These are phyloP conservation scores for Yamadazyma taylorii DNA, from an alignment of 1,139 yeast genomes.

Conservation along the genomic window DNA sequence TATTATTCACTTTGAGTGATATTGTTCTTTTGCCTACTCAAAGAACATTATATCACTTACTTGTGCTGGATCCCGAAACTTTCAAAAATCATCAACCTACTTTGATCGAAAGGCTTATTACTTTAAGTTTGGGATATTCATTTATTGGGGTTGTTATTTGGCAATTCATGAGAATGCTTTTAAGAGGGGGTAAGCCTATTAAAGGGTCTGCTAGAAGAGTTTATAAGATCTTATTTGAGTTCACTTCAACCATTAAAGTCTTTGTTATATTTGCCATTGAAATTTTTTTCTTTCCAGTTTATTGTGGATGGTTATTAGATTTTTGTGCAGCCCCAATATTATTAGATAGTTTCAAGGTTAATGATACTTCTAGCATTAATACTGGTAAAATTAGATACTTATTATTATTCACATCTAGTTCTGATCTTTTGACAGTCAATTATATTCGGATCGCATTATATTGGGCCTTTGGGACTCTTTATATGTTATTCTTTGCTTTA, in stretches of 20 bases:
- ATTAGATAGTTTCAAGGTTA: slow-evolving; percentile 19
- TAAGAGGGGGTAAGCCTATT: slow-evolving; percentile 42
- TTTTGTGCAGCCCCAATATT: slow-evolving; percentile 63
- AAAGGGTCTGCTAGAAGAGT: slow-evolving; percentile 48
- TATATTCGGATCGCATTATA: slow-evolving; percentile 34
- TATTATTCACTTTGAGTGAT: slow-evolving; percentile 10
- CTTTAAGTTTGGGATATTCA: slow-evolving; percentile 40
- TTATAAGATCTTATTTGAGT: slow-evolving; percentile 54
- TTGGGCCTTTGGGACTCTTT: slow-evolving; percentile 80
- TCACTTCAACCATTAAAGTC: slow-evolving; percentile 64
- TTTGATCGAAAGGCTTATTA: slow-evolving; percentile 34
- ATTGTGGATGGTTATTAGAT: slow-evolving; percentile 80
- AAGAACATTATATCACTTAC: slow-evolving; percentile 19
- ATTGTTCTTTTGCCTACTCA: slow-evolving; percentile 20
- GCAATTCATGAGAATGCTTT: slow-evolving; percentile 35
- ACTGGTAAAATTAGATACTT: slow-evolving; percentile 8
- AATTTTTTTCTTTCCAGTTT: slow-evolving; percentile 77
- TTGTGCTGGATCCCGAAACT: slow-evolving; percentile 11
- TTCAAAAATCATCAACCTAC: slow-evolving; percentile 17
- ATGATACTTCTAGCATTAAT: not conserved
- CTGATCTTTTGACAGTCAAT: slow-evolving; percentile 21
- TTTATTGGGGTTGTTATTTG: slow-evolving; percentile 29
- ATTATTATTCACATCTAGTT: slow-evolving; percentile 27
- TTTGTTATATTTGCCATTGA: slow-evolving; percentile 75
- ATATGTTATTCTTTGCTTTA: slow-evolving; percentile 85